Base-by-base conservation (phyloP, 495 filamentous ascomycete genomes). In the Mycothermus thermophilus region DNA sequence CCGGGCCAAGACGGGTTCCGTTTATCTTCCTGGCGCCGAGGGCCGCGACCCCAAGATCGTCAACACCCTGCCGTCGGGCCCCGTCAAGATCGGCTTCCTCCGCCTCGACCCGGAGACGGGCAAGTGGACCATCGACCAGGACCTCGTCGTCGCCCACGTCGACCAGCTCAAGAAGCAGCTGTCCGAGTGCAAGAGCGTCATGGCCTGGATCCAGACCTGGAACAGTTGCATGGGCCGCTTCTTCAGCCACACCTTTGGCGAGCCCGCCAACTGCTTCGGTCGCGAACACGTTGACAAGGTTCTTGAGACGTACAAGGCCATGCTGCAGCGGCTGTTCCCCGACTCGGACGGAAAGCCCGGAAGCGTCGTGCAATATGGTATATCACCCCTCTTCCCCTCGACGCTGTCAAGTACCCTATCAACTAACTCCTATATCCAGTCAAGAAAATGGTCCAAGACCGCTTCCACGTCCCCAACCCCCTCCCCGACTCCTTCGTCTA, bases 401-500 rank as follows among this genome's bases (percentile, higher is more conserved):
- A 13, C 15, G 3, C 20, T 21, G 7, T 3, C 21, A 3, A 6
- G 10, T 3, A 15, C 24, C 15, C 11, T 23, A 20, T 16, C 20
- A 32, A 42, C 26, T 19, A 12, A 1, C 14, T 13, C 16, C 20
- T 11, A 11, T 0, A 12, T 0, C 16, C 22, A 48, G 46, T 80
- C 6, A 69, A 73, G 12, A 38, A 55, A 1, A 54, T 63, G 14
- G 73, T 82, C 37, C 46, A 60, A 21, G 44, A 62, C 3, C 61
- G 67, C 5, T 81, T 80, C 42, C 52, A 50, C 5, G 52, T 77
- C 20, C 42, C 53, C 1, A 50, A 69, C 34, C n/a, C n/a, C n/a
- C 58, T 81, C 10, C 75, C 78, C 0, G 69, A 78, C 34, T 74
- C 69, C 3, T 77, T 78, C 51, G 68, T 80, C 54, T 79, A 71